Conservation (phyloP, 257 asterid species). For the Gynochthodes officinalis region DNA sequence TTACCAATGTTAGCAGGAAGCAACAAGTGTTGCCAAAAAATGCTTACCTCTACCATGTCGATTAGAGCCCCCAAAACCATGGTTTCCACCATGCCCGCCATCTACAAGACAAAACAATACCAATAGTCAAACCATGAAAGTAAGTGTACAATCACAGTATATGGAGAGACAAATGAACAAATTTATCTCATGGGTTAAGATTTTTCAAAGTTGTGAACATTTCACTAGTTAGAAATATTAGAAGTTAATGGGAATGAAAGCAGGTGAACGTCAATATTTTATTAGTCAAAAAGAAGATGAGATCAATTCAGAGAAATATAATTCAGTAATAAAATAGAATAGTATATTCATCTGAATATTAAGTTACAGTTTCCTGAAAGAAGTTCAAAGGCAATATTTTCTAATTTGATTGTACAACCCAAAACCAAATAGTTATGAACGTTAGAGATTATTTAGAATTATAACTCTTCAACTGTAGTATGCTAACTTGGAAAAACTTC, state of each 20-base stretch:
- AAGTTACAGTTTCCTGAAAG: neutral
- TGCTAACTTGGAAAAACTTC: neutral
- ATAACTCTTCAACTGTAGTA: neutral
- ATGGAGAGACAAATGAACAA: neutral
- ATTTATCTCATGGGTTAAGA: neutral
- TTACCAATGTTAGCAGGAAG: neutral
- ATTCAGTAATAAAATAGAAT: neutral
- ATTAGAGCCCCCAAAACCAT: slow-evolving; percentile 68
- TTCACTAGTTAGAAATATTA: neutral
- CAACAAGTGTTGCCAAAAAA: neutral
- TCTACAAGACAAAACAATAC: slow-evolving; percentile 42
- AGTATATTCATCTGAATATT: neutral
- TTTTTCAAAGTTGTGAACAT: neutral
- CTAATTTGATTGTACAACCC: neutral
- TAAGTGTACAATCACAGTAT: neutral
- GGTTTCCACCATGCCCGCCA: slow-evolving; percentile 75
- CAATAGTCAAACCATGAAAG: neutral
- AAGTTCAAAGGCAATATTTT: neutral
- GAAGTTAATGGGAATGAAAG: neutral
- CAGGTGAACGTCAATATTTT: neutral
- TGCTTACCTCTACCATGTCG: slow-evolving; percentile 79
- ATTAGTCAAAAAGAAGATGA: neutral
- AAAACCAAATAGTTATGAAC: neutral
- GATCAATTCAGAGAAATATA: neutral
- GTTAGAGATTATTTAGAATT: neutral